Evolutionary conservation across 2,329 filamentous ascomycete species (phyloP), one percentile per base, ranked within the genome.

Genomic region (Talaromyces rugulosus): DNA sequence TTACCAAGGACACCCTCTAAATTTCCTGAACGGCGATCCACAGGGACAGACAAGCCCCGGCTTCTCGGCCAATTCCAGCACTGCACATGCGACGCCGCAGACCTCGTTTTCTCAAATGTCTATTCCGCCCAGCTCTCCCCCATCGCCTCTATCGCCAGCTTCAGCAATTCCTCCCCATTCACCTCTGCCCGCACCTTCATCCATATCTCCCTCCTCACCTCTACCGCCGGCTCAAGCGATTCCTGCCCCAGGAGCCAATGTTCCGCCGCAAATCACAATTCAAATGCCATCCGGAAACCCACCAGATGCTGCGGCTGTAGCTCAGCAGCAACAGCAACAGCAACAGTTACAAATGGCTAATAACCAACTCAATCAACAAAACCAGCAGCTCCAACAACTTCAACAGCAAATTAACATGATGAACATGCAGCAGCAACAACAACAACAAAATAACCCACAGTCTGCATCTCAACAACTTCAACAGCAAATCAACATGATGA

Each of bases 401-500:
- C 27, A 62, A 27, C 56, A 62, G 23, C 61, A 47, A 27, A 47
- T 62, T 2, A 51, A 62, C 18, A 55, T 58, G 51, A 62, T 62
- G 56, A 59, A 56, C 23, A 36, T 62, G 42, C 56, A 62, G 16
- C 61, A 58, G 16, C 23, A 23, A 1, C 52, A 55, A 9, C 54
- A 61, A 12, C 58, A 60, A 14, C 51, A 47, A 47, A 18, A 47
- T 6, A 56, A 11, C 42, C 23, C 12, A 16, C 50, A 28, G 2
- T 23, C 30, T 31, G 44, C 44, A 18, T 12, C 31, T 16, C 36
- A 58, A 11, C 50, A 62, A 16, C 55, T 62, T 34, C 27, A 62
- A 27, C 56, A 62, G 23, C 61, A 47, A 27, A 47, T 62, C 3
- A 51, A 62, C 18, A 55, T 58, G 51, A 62, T 62, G 56, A 59